Percentiles rank a stretch among this genome's conserved stretches.
Conservation (phyloP, 768 basidiomycete genomes). For the Tephrocybe sp. region DNA sequence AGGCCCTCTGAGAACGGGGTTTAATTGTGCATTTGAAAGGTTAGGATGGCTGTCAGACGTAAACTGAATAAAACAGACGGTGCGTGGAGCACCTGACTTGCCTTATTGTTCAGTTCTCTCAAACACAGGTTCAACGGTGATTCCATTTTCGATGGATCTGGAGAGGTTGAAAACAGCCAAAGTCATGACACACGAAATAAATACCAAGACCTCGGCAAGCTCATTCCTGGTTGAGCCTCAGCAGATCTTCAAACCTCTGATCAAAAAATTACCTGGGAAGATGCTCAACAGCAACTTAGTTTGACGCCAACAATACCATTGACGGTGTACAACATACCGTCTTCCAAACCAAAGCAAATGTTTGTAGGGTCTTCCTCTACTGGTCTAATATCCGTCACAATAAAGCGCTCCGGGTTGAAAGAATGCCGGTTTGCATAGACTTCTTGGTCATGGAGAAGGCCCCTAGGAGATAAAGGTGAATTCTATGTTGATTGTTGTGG, state of each 20-base stretch:
- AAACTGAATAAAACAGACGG: slow-evolving; percentile 1
- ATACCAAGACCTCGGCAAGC: slow-evolving; percentile 53
- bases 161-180: slow-evolving; percentile 51
- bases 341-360: slow-evolving; percentile 72
- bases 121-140: slow-evolving; percentile 47
- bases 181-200: slow-evolving; percentile 49
- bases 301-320: neutral
- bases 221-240: slow-evolving; percentile 35
- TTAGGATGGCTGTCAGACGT: slow-evolving; percentile 46
- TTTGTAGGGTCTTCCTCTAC: slow-evolving; percentile 57
- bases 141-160: slow-evolving; percentile 42
- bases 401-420: slow-evolving; percentile 63
- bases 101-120: slow-evolving; percentile 65
- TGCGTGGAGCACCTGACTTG: slow-evolving; percentile 15
- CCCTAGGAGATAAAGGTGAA: slow-evolving; percentile 26
- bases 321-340: slow-evolving; percentile 36
- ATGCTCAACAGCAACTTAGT: slow-evolving; percentile 28
- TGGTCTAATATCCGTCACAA: slow-evolving; percentile 36
- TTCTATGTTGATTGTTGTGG: slow-evolving; percentile 19
- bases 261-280: slow-evolving; percentile 40
- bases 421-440: slow-evolving; percentile 50
- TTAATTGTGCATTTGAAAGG: slow-evolving; percentile 59
- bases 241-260: slow-evolving; percentile 1
- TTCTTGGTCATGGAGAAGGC: slow-evolving; percentile 51
- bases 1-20: slow-evolving; percentile 58